Conservation (phyloP, 345 rosid species). For the Eucalyptus brandiana region DNA sequence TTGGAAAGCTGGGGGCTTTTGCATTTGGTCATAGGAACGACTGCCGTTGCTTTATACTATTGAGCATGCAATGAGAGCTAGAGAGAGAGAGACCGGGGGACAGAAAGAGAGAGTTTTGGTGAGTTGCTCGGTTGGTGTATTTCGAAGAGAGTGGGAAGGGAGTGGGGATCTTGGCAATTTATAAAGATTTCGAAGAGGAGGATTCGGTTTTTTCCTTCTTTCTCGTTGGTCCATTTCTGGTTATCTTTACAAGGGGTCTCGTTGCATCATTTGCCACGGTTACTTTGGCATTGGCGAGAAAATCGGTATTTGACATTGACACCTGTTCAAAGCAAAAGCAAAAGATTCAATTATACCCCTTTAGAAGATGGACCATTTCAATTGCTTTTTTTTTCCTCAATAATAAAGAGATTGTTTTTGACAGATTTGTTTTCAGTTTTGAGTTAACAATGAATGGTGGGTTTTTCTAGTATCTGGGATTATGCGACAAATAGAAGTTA, state of each 20-base stretch:
- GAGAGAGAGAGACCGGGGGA: neutral
- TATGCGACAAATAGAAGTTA: no score
- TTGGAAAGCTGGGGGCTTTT: neutral
- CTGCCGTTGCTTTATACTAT: neutral
- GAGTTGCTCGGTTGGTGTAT: neutral
- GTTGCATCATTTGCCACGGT: neutral
- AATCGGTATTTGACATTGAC: neutral
- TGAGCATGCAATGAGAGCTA: neutral
- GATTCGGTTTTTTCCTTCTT: neutral
- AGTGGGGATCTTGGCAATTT: neutral
- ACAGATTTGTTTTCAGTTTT: no score
- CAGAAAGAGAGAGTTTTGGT: neutral
- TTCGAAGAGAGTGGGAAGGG: neutral
- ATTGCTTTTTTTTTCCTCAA: no score
- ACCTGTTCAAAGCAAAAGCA: no score
- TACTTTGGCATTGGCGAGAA: neutral
- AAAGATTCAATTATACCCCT: neutral
- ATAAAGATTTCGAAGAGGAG: neutral
- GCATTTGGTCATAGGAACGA: neutral
- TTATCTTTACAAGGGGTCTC: neutral
- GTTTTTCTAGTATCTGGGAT: no score
- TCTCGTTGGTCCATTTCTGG: neutral
- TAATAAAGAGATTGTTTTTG: no score
- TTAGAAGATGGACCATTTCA: neutral
- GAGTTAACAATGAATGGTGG: no score